A percentile compares a stretch with the other conserved stretches of the same genome.
These are phyloP conservation scores for Aspergillus fijiensis DNA, from an alignment of 2,329 filamentous ascomycete species.

Conservation along the genomic window DNA sequence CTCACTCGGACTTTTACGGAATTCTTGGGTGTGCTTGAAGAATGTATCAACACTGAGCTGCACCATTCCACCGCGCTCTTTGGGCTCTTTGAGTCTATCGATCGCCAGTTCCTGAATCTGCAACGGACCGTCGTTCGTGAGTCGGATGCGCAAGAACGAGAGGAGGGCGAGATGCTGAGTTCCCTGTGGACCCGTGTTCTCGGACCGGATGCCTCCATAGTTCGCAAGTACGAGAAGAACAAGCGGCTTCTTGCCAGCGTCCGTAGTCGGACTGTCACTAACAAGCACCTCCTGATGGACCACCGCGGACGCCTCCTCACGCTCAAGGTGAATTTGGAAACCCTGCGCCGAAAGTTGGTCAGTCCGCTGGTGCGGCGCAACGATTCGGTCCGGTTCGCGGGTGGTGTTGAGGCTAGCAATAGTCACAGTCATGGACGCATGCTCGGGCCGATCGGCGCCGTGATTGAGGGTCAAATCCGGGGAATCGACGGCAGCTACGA, in stretches of 20 bases:
- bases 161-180: constrained; percentile 77
- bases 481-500: constrained; percentile 77
- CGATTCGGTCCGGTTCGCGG: constrained; percentile 49
- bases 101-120: constrained; percentile 85
- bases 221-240: constrained; percentile 94
- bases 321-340: constrained; percentile 83
- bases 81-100: constrained; percentile 85
- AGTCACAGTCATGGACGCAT: constrained; percentile 51
- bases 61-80: constrained; percentile 78
- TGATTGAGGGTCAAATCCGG: constrained; percentile 77
- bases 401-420: constrained; percentile 26
- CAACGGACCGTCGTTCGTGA: constrained; percentile 83
- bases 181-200: constrained; percentile 84
- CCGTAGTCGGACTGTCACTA: constrained; percentile 76
- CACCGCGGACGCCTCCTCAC: constrained; percentile 82
- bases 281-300: constrained; percentile 82
- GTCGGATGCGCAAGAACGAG: constrained; percentile 73
- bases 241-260: constrained; percentile 74
- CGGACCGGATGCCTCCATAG: constrained; percentile 68
- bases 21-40: constrained; percentile 82
- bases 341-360: constrained; percentile 77
- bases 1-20: constrained; percentile 86
- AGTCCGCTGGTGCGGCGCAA: constrained; percentile 75
- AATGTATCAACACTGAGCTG: constrained; percentile 81
- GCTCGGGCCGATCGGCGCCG: constrained; percentile 53